phyloP scores from a whole-genome alignment of 441 rosid species.

The Eutrema salsugineum region DNA sequence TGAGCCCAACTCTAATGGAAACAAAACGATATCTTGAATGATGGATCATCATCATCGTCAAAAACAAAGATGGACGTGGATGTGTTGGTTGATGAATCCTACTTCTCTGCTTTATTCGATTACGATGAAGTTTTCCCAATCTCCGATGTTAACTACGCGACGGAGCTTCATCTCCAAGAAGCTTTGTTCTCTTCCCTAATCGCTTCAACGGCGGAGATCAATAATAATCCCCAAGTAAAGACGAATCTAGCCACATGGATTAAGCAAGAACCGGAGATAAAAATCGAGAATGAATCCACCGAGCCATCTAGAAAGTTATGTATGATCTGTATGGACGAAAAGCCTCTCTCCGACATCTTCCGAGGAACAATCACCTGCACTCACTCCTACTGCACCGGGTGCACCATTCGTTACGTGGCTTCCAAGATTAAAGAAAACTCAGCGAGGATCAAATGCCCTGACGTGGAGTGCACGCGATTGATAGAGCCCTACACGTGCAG shows the following conservation, averaged over 20 bases:
- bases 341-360: conserved; percentile 29
- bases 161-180: conserved; percentile 32
- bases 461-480: conserved; percentile 21
- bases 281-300: not conserved
- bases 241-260: not conserved
- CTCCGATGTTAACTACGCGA: conserved; percentile 26
- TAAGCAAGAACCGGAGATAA: not conserved
- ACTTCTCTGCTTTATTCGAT: conserved; percentile 28
- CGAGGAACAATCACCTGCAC: conserved; percentile 23
- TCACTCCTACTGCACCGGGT: conserved; percentile 40
- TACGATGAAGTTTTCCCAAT: conserved; percentile 28
- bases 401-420: conserved; percentile 36
- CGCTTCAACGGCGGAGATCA: not conserved
- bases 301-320: conserved; percentile 23
- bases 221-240: not conserved
- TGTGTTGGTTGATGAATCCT: conserved; percentile 23
- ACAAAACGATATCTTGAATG: not conserved
- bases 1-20: not conserved
- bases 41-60: conserved; percentile 26
- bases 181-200: conserved; percentile 22
- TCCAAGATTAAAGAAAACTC: conserved; percentile 37
- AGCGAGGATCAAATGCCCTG: conserved; percentile 40
- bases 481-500: conserved; percentile 39
- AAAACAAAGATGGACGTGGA: conserved; percentile 6
- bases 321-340: conserved; percentile 38